Percentiles rank a stretch among this genome's conserved stretches.
Evolutionary conservation across 331 rosid genomes (phyloP).

Genomic region (Quercus phellos): DNA sequence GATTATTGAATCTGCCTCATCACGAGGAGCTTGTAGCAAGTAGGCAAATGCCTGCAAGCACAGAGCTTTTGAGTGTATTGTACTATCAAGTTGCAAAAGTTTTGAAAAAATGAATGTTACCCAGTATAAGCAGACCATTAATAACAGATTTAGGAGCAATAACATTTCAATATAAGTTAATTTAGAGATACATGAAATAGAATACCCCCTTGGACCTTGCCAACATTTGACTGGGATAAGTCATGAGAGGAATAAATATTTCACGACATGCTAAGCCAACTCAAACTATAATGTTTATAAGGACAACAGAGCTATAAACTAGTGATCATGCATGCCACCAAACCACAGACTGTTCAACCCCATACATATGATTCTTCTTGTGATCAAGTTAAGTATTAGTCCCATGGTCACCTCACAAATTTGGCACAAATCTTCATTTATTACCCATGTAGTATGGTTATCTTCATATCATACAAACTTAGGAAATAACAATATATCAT

Average conservation of each 20-base stretch:
- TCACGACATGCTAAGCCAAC: not conserved
- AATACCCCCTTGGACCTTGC: not conserved
- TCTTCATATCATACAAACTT: too few relatives aligned
- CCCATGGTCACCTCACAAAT: too few relatives aligned
- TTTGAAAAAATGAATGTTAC: not conserved
- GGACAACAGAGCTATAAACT: not conserved
- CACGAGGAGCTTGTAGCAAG: constrained; percentile 76
- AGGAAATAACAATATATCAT: too few relatives aligned
- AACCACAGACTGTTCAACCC: too few relatives aligned
- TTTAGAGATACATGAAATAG: not conserved
- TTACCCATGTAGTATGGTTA: too few relatives aligned
- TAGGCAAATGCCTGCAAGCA: constrained; percentile 81
- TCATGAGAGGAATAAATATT: not conserved
- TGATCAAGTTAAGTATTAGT: too few relatives aligned
- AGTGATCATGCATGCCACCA: too few relatives aligned
- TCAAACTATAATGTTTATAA: not conserved
- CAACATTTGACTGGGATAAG: not conserved
- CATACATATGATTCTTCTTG: too few relatives aligned
- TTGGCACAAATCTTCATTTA: too few relatives aligned
- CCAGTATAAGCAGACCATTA: not conserved
- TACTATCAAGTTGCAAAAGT: not conserved
- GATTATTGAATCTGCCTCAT: constrained; percentile 65
- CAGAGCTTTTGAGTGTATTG: not conserved
- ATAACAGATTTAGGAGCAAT: not conserved
- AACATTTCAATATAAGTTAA: not conserved